Percentiles rank a stretch among this genome's conserved stretches.
Conservation (phyloP, 2,329 filamentous ascomycete species). For the Ceratocystis albifundus region DNA sequence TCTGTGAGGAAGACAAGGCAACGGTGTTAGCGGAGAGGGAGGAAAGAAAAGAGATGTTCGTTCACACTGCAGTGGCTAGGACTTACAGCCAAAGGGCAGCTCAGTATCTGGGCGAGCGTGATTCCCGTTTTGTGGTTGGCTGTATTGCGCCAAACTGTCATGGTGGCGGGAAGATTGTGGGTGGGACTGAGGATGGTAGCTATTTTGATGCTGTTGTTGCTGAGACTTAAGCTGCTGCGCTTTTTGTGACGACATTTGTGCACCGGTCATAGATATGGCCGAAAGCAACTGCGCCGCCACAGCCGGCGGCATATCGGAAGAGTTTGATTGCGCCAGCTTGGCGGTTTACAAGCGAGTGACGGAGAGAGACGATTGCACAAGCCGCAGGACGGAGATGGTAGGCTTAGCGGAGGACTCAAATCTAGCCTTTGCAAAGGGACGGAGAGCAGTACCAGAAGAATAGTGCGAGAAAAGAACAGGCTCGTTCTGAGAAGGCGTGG, state of each 20-base stretch:
- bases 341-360: not conserved
- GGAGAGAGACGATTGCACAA: not conserved
- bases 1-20: conserved; percentile 30
- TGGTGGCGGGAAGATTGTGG: conserved; percentile 7
- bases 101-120: conserved; percentile 34
- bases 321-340: conserved; percentile 18
- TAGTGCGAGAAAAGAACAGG: not conserved
- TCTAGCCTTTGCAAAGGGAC: not conserved
- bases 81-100: conserved; percentile 58
- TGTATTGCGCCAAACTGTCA: not conserved
- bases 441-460: not conserved
- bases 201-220: not conserved
- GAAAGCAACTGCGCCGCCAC: conserved; percentile 22
- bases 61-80: too few species aligned
- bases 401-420: not conserved
- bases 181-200: conserved; percentile 1
- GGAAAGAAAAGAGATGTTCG: not conserved
- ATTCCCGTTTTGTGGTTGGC: not conserved
- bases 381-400: not conserved
- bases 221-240: conserved; percentile 4
- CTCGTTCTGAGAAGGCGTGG: not conserved
- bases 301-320: conserved; percentile 15
- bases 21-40: conserved; percentile 6
- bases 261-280: conserved; percentile 21
- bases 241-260: conserved; percentile 10